Evolutionary conservation across 768 basidiomycete species (phyloP), one percentile per base, ranked within the genome.

Genomic region (Lyophyllum decastes): DNA sequence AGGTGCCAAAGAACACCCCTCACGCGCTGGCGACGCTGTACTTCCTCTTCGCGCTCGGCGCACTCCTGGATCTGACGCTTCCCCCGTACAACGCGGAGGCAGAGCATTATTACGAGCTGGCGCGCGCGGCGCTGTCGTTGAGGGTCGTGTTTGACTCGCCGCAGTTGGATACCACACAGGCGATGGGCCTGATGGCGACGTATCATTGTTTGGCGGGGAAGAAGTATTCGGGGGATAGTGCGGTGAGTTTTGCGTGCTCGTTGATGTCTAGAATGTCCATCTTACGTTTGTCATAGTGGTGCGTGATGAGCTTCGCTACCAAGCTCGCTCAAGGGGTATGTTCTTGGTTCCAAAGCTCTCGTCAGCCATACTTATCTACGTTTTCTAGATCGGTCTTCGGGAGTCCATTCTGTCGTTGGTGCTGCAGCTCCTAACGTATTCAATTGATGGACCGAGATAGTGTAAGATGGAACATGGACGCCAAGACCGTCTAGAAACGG

Each of bases 41-140:
- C 69, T 85, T 87, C 68, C 62, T 86, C 21, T 78, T 88, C 44
- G 83, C 86, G 1, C 76, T 88, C 10, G 86, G 86, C 1, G 83
- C 82, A 7, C 70, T 87, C n/a, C 72, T 87, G 40, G 86, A 88
- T 59, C 67, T 84, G 24, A 71, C 73, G 25, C 70, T 79, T 4
- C 61, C 73, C 2, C 78, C 85, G 0, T 87, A 82, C 57, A 84
- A 79, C 22, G 67, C 82, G 12, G 84, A 87, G 55, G 85, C 86
- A 0, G 84, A 87, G 64, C 76, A 77, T 54, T 88, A 80, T 61
- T 84, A 87, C 59, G 78, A 82, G 43, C 63, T 87, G 17, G 84
- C 83, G 1, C 77, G 82, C 14, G 81, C 83, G 1, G 78, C 85
- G 0, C 68, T 88, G 8, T 82, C 79, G 16, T 68, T 84, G 48